Conservation (phyloP, 805 yeast genomes). For the Pichia deserticola region DNA sequence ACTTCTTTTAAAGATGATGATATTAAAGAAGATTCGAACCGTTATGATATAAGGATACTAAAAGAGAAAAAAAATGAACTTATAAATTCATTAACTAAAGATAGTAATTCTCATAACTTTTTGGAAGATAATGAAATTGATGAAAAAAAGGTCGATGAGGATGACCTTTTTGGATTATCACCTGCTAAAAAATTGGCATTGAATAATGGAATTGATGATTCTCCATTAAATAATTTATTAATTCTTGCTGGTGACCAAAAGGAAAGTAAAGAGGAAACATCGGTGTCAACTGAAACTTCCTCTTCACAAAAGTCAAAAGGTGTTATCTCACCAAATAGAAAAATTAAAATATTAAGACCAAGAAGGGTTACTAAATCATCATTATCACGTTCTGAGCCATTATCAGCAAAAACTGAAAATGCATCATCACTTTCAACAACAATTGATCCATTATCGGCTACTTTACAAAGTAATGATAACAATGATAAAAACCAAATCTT, state of each 20-base stretch:
- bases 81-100: slow-evolving; percentile 33
- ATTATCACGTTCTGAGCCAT: slow-evolving; percentile 25
- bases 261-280: too few species aligned
- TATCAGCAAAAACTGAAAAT: not conserved
- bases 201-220: slow-evolving; percentile 6
- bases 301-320: not conserved
- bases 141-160: not conserved
- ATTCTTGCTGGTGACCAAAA: slow-evolving; percentile 6
- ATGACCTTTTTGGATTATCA: slow-evolving; percentile 10
- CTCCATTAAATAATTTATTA: slow-evolving; percentile 18
- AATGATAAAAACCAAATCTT: not conserved
- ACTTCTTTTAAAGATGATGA: slow-evolving; percentile 3
- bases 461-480: not conserved
- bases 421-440: slow-evolving; percentile 5
- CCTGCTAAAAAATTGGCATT: slow-evolving; percentile 16
- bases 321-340: slow-evolving; percentile 32
- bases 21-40: not conserved
- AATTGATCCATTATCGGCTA: slow-evolving; percentile 22
- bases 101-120: not conserved
- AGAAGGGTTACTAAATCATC: slow-evolving; percentile 29
- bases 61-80: slow-evolving; percentile 30
- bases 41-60: slow-evolving; percentile 15
- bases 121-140: not conserved
- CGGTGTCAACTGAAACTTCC: not conserved
- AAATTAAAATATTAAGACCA: slow-evolving; percentile 37